Conservation (phyloP, 2,329 filamentous ascomycete genomes). For the Fusarium sterilihyphosum region DNA sequence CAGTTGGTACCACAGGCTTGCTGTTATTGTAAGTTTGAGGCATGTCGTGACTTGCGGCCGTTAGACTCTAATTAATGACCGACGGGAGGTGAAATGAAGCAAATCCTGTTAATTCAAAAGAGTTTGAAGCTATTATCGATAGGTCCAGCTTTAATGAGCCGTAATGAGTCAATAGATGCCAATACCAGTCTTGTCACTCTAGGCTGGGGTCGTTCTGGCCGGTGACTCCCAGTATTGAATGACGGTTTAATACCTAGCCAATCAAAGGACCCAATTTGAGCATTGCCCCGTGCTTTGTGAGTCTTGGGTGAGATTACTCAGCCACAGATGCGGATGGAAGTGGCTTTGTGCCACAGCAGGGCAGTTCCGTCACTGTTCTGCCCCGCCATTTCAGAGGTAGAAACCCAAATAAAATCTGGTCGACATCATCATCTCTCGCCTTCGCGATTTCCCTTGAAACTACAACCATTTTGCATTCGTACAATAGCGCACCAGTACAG, state of each 20-base stretch:
- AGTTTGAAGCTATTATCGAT: not conserved
- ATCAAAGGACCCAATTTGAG: conserved; percentile 13
- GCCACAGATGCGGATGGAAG: conserved; percentile 13
- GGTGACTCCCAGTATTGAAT: conserved; percentile 21
- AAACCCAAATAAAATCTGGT: conserved; percentile 41
- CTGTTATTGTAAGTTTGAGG: not conserved
- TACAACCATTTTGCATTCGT: not conserved
- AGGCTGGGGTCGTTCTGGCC: conserved; percentile 3
- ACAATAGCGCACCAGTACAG: not conserved
- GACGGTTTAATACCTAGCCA: conserved; percentile 1
- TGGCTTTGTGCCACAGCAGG: conserved; percentile 14
- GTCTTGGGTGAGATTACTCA: conserved; percentile 30
- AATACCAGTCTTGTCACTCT: not conserved
- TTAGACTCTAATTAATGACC: not conserved
- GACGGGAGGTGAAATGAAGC: not conserved
- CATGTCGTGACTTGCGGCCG: not conserved
- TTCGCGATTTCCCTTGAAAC: not conserved
- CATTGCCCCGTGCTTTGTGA: not conserved
- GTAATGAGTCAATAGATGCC: conserved; percentile 3
- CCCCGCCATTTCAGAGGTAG: conserved; percentile 37
- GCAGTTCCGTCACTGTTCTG: conserved; percentile 26
- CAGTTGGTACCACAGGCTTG: not conserved
- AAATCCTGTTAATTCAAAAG: not conserved
- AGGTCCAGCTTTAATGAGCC: conserved; percentile 7
- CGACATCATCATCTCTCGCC: conserved; percentile 34